Conservation (phyloP, 2,329 filamentous ascomycete species). For the Botrytis pseudocinerea region DNA sequence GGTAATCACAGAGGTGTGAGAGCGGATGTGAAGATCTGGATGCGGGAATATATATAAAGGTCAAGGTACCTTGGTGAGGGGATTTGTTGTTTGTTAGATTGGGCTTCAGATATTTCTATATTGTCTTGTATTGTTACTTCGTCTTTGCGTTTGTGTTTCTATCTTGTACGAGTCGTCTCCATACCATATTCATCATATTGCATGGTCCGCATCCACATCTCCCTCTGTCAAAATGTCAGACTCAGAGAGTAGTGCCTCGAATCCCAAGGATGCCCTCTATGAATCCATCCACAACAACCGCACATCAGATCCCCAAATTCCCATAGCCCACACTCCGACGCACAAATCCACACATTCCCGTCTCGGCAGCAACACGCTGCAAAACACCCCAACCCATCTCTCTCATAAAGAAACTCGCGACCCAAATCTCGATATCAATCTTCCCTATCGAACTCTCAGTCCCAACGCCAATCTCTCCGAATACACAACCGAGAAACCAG, state of each 20-base stretch:
- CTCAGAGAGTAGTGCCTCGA: conserved; percentile 7
- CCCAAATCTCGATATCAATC: conserved; percentile 49
- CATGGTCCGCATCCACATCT: background rate
- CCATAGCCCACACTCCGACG: background rate
- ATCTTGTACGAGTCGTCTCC: background rate
- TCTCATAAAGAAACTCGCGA: conserved; percentile 37
- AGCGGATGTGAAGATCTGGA: background rate
- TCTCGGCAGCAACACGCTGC: conserved; percentile 24
- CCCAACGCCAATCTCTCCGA: conserved; percentile 63
- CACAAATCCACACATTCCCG: background rate
- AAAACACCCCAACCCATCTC: background rate
- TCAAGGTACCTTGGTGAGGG: background rate
- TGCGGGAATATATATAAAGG: background rate
- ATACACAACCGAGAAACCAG: conserved; percentile 62
- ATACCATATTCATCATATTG: background rate
- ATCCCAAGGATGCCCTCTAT: conserved; percentile 1
- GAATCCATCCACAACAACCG: background rate
- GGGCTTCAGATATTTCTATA: background rate
- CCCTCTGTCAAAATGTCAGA: conserved; percentile 1
- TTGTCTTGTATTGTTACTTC: background rate
- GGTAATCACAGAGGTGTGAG: background rate
- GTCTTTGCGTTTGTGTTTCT: background rate
- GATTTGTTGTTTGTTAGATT: background rate
- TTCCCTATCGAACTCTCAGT: conserved; percentile 66
- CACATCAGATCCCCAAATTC: background rate